Conservation (phyloP, 768 basidiomycete species). For the Royoungia palumana region DNA sequence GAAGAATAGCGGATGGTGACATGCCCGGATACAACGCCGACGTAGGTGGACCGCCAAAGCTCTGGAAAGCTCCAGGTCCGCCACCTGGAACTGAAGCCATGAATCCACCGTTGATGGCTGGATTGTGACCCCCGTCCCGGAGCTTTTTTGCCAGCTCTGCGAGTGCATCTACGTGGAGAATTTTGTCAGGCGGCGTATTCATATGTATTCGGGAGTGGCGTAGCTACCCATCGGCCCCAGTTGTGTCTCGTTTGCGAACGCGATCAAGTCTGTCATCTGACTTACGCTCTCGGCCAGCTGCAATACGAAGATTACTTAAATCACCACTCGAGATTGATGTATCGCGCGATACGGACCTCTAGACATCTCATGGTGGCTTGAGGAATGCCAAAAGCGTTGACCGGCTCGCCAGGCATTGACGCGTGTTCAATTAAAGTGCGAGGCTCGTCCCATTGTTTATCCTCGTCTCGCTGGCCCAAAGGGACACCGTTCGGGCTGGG, state of each 20-base stretch:
- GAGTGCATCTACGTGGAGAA: slow-evolving; percentile 42
- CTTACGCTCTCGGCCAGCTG: slow-evolving; percentile 80
- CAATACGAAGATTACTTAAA: slow-evolving; percentile 6
- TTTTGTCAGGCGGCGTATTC: slow-evolving; percentile 21
- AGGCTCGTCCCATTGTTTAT: slow-evolving; percentile 66
- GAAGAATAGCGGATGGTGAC: slow-evolving; percentile 39
- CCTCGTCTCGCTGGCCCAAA: slow-evolving; percentile 42
- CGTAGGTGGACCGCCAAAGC: slow-evolving; percentile 29
- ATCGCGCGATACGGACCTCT: slow-evolving; percentile 47
- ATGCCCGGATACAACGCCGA: slow-evolving; percentile 44
- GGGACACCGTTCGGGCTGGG: slow-evolving; percentile 32
- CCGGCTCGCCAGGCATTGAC: slow-evolving; percentile 75
- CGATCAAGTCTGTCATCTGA: slow-evolving; percentile 75
- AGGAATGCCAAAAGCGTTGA: slow-evolving; percentile 85
- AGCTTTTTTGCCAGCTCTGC: slow-evolving; percentile 38
- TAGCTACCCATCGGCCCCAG: slow-evolving; percentile 67
- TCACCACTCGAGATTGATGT: background rate
- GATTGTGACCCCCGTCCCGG: slow-evolving; percentile 27
- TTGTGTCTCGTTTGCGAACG: slow-evolving; percentile 50
- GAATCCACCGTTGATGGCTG: slow-evolving; percentile 15
- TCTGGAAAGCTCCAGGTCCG: slow-evolving; percentile 24
- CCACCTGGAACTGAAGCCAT: slow-evolving; percentile 17
- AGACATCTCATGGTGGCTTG: slow-evolving; percentile 88
- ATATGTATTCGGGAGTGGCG: slow-evolving; percentile 22
- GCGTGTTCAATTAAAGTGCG: slow-evolving; percentile 56